Conservation (phyloP, 1,284 basidiomycete species). For the Sporisorium scitamineum region DNA sequence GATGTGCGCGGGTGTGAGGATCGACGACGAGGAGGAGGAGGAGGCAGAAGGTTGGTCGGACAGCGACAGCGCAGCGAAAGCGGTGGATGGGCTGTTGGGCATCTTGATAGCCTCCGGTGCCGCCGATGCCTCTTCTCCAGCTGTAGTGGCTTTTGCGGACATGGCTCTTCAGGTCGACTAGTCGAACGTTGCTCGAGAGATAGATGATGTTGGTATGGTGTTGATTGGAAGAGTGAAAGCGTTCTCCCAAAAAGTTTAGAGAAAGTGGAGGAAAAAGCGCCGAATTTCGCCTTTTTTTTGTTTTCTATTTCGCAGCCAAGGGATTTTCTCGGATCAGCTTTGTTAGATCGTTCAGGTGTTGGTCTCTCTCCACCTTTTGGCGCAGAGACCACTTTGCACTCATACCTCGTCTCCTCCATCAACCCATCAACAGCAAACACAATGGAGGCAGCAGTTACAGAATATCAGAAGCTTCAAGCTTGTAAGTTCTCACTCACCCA, state of each 20-base stretch:
- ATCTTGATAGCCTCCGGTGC: slow-evolving; percentile 1
- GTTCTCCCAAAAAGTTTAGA: background rate
- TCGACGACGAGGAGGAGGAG: slow-evolving; percentile 9
- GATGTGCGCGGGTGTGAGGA: slow-evolving; percentile 17
- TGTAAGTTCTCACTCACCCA: slow-evolving; percentile 15
- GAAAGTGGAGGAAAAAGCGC: slow-evolving; percentile 7
- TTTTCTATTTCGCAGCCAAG: background rate
- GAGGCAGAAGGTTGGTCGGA: slow-evolving; percentile 13
- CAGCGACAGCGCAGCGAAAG: slow-evolving; percentile 41
- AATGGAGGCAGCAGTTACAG: slow-evolving; percentile 47
- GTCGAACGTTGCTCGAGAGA: background rate
- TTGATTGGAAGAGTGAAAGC: slow-evolving; percentile 2
- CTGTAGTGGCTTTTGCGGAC: background rate
- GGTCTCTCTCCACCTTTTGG: slow-evolving; percentile 6
- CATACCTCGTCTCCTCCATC: slow-evolving; percentile 2
- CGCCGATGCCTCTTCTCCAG: background rate
- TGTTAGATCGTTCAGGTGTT: slow-evolving; percentile 15
- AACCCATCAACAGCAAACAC: slow-evolving; percentile 2
- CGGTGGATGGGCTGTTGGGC: slow-evolving; percentile 37
- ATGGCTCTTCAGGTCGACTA: background rate
- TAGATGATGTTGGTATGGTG: slow-evolving; percentile 9
- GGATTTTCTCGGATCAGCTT: background rate
- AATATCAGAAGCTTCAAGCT: slow-evolving; percentile 55
- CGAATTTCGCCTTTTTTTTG: background rate
- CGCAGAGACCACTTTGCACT: slow-evolving; percentile 3